These are phyloP conservation scores for Cymbopogon citratus DNA, from an alignment of 176 grass and related monocot species.

Conservation along the genomic window DNA sequence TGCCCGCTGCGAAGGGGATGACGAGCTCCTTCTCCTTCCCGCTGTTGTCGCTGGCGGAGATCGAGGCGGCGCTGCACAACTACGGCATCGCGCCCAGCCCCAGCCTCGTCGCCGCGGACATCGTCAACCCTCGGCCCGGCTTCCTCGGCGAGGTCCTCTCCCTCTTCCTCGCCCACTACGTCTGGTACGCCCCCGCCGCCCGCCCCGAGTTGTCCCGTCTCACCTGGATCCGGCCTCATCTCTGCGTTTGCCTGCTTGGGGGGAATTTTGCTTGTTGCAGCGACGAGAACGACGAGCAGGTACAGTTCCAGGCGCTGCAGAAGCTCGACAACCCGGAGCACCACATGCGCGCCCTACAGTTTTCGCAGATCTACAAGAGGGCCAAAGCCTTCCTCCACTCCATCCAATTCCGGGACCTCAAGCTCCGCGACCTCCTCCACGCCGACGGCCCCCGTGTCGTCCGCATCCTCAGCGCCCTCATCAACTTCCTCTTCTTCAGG, in stretches of 20 bases:
- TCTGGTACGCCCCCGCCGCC: not conserved
- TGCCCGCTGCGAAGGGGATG: not conserved
- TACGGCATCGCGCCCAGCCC: conserved; percentile 33
- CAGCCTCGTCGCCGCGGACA: conserved; percentile 27
- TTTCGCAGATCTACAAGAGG: conserved; percentile 25
- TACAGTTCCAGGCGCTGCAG: conserved; percentile 49
- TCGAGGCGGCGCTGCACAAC: conserved; percentile 17
- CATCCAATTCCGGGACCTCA: conserved; percentile 36
- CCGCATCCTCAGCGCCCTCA: conserved; percentile 55
- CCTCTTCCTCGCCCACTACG: conserved; percentile 28
- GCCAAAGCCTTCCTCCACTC: conserved; percentile 35
- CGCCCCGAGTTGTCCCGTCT: too few relatives aligned
- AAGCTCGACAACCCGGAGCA: conserved; percentile 63
- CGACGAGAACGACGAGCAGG: conserved; percentile 32
- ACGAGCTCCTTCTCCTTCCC: conserved; percentile 48
- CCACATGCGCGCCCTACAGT: conserved; percentile 21
- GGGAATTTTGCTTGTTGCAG: conserved; percentile 2
- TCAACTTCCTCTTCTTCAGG: conserved; percentile 83
- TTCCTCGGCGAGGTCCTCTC: conserved; percentile 36
- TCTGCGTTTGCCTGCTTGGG: not conserved
- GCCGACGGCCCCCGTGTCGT: conserved; percentile 37
- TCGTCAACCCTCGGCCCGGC: conserved; percentile 34
- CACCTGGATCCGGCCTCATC: not conserved
- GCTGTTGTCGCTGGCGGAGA: conserved; percentile 25
- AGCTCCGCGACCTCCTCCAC: conserved; percentile 48